phyloP scores from a whole-genome alignment of 768 basidiomycete genomes.

The Termitomyces heimii region DNA sequence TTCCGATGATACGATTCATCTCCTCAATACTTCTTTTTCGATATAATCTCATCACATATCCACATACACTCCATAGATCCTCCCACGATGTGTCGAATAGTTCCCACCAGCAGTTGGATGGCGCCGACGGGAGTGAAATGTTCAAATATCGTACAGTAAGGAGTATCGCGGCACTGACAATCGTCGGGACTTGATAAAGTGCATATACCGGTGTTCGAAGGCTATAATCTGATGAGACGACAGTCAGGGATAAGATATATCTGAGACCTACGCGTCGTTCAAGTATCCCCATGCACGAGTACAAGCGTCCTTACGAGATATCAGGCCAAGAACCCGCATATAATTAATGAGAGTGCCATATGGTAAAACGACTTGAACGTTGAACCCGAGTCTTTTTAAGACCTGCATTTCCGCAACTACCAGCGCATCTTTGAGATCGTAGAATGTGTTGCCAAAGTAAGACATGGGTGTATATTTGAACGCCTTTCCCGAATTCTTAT shows the following conservation, averaged over 20 bases:
- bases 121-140: constrained; percentile 66
- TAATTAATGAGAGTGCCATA: constrained; percentile 96
- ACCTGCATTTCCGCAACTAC: constrained; percentile 98
- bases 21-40: constrained; percentile 46
- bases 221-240: constrained; percentile 32
- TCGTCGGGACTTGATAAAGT: constrained; percentile 80
- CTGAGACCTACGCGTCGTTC: constrained; percentile 81
- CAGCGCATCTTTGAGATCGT: constrained; percentile 90
- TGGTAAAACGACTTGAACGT: constrained; percentile 88
- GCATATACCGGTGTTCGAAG: constrained; percentile 93
- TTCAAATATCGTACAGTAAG: constrained; percentile 68
- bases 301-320: constrained; percentile 61
- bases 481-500: constrained; percentile 25
- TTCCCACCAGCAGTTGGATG: constrained; percentile 85
- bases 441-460: constrained; percentile 85
- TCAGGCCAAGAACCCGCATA: constrained; percentile 83
- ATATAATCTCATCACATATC: constrained; percentile 81
- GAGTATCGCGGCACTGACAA: constrained; percentile 87
- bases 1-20: constrained; percentile 37
- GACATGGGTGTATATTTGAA: constrained; percentile 83
- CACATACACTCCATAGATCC: constrained; percentile 81
- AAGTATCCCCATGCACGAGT: constrained; percentile 88
- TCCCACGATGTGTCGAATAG: constrained; percentile 91
- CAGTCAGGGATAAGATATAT: neutral
- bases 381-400: constrained; percentile 92